Base-by-base conservation (phyloP, 2,329 filamentous ascomycete species). In the Beauveria asiatica region DNA sequence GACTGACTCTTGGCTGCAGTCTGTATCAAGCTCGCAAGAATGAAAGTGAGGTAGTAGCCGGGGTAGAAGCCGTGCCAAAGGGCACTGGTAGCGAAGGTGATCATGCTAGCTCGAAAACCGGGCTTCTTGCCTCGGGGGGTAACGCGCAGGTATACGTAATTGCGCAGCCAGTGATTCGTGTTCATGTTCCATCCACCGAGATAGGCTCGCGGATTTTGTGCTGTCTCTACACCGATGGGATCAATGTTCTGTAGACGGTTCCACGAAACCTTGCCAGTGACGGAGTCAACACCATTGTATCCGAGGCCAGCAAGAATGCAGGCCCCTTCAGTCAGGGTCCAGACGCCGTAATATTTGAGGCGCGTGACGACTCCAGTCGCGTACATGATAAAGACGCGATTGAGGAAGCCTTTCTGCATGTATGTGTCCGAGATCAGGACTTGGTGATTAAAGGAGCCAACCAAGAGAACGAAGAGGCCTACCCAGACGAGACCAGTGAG, bases 51-150 rank as follows among this genome's bases (percentile, higher is more conserved):
- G 73, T 97, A 97, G 74, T 99, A 99, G 6, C 94, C 94, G 0
- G 94, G 93, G 66, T 96, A 95, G 75, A 99, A 99, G 33, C 94
- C 94, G 70, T 99, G 94, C 94, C 94, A 99, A 66, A 97, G 87
- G 3, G 94, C 93, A 69, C 92, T 96, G 21, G 94, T 97, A 7
- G 86, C 83, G 71, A 99, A 99, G 0, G 94, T 99, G 39, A 92
- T 91, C 77, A 99, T 77, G 68, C 89, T 97, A 55, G 94, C 94
- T 62, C 92, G 83, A 78, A 99, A 99, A 1, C 94, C 94, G 10
- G 94, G 94, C 73, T 97, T 99, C 79, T 92, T 94, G 58, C 94
- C 94, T 67, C 89, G 89, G 0, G 94, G 94, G 0, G 94, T 99
- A 3, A 99, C 94, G 25, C 94, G 87, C 52, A 99, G 81, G 70